Conservation (phyloP, 1,139 yeast genomes). For the Torulaspora pretoriensis region DNA sequence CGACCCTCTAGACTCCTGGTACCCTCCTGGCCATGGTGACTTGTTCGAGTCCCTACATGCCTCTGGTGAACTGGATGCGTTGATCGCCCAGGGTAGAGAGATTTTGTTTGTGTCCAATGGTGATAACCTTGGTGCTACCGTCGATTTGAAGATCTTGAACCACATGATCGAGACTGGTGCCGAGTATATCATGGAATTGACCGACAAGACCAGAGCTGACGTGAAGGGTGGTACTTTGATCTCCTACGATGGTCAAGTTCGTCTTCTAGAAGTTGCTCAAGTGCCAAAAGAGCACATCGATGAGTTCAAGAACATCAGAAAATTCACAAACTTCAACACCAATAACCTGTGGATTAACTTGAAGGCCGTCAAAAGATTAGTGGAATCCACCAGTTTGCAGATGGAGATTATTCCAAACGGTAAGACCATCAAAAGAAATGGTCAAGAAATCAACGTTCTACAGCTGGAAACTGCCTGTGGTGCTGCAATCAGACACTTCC, state of each 20-base stretch:
- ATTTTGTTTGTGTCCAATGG: conserved; percentile 93
- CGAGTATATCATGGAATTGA: conserved; percentile 96
- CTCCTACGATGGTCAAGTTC: conserved; percentile 90
- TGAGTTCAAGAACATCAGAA: conserved; percentile 95
- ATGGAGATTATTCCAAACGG: conserved; percentile 94
- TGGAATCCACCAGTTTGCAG: conserved; percentile 76
- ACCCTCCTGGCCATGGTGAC: conserved; percentile 99
- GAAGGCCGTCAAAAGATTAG: conserved; percentile 87
- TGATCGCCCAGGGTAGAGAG: conserved; percentile 92
- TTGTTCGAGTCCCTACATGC: conserved; percentile 84
- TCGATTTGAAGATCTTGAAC: conserved; percentile 81
- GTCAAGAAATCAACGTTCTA: conserved; percentile 78
- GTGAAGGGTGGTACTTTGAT: conserved; percentile 99
- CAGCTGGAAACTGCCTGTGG: conserved; percentile 99
- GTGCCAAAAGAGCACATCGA: conserved; percentile 98
- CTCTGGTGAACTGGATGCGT: conserved; percentile 87
- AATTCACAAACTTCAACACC: conserved; percentile 96
- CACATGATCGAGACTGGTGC: conserved; percentile 91
- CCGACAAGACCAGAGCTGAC: conserved; percentile 98
- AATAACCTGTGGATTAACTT: conserved; percentile 96
- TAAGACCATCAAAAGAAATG: conserved; percentile 70
- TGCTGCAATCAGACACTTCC: conserved; percentile 96
- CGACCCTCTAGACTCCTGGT: conserved; percentile 84
- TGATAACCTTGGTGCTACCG: conserved; percentile 98
- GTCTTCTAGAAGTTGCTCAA: conserved; percentile 95